phyloP scores from a whole-genome alignment of 1,139 yeast species.

The Yamadazyma sp. region DNA sequence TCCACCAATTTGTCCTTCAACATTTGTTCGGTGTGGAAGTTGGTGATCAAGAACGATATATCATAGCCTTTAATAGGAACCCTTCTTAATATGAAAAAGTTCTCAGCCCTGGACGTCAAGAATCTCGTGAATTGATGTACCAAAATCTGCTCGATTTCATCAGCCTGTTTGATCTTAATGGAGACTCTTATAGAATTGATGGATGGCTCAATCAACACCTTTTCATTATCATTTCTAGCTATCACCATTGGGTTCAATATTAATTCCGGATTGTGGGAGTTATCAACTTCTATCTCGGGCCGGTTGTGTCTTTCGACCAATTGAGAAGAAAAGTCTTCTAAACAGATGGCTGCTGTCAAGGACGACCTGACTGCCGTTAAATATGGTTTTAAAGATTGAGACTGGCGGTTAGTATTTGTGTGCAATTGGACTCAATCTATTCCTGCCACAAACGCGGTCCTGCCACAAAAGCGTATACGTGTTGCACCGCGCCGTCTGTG shows the following conservation, averaged over 20 bases:
- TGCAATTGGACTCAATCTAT: too few relatives aligned
- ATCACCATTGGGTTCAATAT: slow-evolving; percentile 86
- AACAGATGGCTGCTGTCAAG: slow-evolving; percentile 90
- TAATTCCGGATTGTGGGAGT: slow-evolving; percentile 68
- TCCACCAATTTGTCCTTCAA: slow-evolving; percentile 93
- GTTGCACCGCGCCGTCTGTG: too few relatives aligned
- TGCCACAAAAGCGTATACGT: too few relatives aligned
- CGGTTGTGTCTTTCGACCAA: slow-evolving; percentile 95
- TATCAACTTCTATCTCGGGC: slow-evolving; percentile 88
- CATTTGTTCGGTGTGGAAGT: slow-evolving; percentile 94
- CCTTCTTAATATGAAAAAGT: slow-evolving; percentile 87
- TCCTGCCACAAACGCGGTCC: too few relatives aligned
- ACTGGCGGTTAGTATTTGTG: slow-evolving; percentile 32
- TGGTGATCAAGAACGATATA: slow-evolving; percentile 88
- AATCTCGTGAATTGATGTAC: slow-evolving; percentile 94
- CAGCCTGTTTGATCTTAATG: slow-evolving; percentile 93
- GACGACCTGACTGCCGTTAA: slow-evolving; percentile 92
- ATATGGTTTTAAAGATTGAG: slow-evolving; percentile 95
- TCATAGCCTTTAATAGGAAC: slow-evolving; percentile 90
- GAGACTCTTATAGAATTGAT: slow-evolving; percentile 88
- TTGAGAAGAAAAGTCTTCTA: slow-evolving; percentile 93
- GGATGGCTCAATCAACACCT: slow-evolving; percentile 89
- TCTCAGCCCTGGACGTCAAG: slow-evolving; percentile 93
- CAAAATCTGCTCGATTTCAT: slow-evolving; percentile 90
- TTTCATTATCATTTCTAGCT: slow-evolving; percentile 92